Evolutionary conservation across 805 yeast species (phyloP).

Genomic region (Groenewaldozyma salmanticensis): DNA sequence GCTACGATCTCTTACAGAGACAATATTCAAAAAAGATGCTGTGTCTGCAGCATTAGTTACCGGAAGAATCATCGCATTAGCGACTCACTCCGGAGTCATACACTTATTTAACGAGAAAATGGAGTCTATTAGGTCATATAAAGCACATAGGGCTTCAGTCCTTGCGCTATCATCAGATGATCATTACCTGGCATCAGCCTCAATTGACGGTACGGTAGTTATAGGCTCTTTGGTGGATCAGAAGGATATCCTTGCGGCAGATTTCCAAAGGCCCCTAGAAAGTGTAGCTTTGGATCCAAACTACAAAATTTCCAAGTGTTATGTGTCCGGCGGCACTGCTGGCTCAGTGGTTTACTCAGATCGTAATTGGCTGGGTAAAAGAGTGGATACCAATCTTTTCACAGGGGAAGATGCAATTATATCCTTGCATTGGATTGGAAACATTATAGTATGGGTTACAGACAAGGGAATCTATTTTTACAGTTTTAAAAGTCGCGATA

Average conservation of each 20-base stretch:
- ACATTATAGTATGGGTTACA: constrained; percentile 71
- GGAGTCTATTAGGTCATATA: constrained; percentile 55
- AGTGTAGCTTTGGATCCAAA: constrained; percentile 72
- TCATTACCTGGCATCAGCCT: constrained; percentile 68
- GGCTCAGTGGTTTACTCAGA: constrained; percentile 71
- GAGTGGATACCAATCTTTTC: constrained; percentile 58
- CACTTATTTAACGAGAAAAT: constrained; percentile 57
- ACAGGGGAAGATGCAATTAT: constrained; percentile 56
- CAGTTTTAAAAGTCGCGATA: constrained; percentile 42
- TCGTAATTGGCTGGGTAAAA: constrained; percentile 78
- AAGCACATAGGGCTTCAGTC: constrained; percentile 81
- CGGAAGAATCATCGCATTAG: constrained; percentile 61
- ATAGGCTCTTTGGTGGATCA: constrained; percentile 60
- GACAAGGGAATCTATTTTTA: constrained; percentile 68
- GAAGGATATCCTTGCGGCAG: constrained; percentile 59
- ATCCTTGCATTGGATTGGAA: constrained; percentile 52
- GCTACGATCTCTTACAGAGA: constrained; percentile 53
- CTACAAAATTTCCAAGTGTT: constrained; percentile 51
- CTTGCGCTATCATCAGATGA: constrained; percentile 68
- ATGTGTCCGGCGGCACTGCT: constrained; percentile 82
- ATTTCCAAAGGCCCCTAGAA: constrained; percentile 81
- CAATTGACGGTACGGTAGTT: constrained; percentile 89
- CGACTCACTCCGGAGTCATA: constrained; percentile 80
- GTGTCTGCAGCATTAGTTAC: constrained; percentile 60
- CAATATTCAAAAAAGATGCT: constrained; percentile 66